These are phyloP conservation scores for Lomentospora prolificans DNA, from an alignment of 2,329 filamentous ascomycete species.

Conservation along the genomic window DNA sequence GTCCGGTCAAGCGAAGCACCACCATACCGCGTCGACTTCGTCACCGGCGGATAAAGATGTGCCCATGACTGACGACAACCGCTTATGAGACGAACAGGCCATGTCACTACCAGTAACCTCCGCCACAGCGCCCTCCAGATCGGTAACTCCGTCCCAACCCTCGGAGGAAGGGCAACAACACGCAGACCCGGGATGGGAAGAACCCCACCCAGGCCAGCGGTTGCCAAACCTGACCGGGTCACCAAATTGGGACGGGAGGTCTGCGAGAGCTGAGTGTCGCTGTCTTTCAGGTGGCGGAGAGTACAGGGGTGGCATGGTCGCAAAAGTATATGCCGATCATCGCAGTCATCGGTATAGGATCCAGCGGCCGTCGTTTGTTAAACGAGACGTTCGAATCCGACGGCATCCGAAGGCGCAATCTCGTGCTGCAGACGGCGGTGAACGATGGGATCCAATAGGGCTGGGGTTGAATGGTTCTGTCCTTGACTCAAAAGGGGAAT, in stretches of 20 bases:
- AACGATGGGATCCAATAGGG: neutral
- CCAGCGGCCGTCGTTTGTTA: constrained; percentile 13
- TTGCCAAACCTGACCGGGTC: constrained; percentile 18
- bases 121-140: constrained; percentile 15
- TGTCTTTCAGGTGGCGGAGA: constrained; percentile 16
- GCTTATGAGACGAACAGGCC: constrained; percentile 51
- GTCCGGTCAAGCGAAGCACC: neutral
- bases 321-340: constrained; percentile 24
- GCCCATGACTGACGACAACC: constrained; percentile 26
- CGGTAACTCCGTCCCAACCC: constrained; percentile 8
- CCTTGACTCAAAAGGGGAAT: neutral
- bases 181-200: constrained; percentile 26
- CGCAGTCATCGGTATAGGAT: constrained; percentile 14
- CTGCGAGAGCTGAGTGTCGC: neutral
- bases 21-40: constrained; percentile 32
- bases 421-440: neutral
- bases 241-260: neutral
- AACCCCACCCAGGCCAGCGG: constrained; percentile 35
- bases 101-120: constrained; percentile 35
- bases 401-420: neutral
- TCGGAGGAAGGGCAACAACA: constrained; percentile 12
- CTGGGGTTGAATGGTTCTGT: neutral
- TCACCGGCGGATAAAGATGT: constrained; percentile 23
- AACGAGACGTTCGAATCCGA: constrained; percentile 8
- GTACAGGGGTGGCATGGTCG: constrained; percentile 36